Evolutionary conservation across 164 flowering plant genomes (phyloP).

Genomic region (Vitis vinifera): ASM3070453v1 NC_081810.1:7915501-7916000

Average conservation of each 20-base stretch:
- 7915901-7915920: conserved; percentile 55
- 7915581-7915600: not conserved
- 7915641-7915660: no score
- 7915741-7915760: not conserved
- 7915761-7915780: conserved; percentile 1
- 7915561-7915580: not conserved
- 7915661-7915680: no score
- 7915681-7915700: no score
- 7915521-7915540: no score
- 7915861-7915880: conserved; percentile 74
- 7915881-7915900: conserved; percentile 68
- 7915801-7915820: conserved; percentile 66
- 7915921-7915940: conserved; percentile 82
- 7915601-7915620: no score
- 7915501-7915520: no score
- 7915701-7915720: no score
- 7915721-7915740: no score
- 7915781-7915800: not conserved
- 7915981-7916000: not conserved
- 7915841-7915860: conserved; percentile 92
- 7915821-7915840: conserved; percentile 67
- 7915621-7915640: no score
- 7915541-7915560: not conserved
- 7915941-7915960: conserved; percentile 41
- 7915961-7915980: not conserved